Percentiles rank a stretch among this genome's conserved stretches.
These are phyloP conservation scores for Exserohilum rostratum DNA, from an alignment of 2,329 filamentous ascomycete species.

Conservation along the genomic window DNA sequence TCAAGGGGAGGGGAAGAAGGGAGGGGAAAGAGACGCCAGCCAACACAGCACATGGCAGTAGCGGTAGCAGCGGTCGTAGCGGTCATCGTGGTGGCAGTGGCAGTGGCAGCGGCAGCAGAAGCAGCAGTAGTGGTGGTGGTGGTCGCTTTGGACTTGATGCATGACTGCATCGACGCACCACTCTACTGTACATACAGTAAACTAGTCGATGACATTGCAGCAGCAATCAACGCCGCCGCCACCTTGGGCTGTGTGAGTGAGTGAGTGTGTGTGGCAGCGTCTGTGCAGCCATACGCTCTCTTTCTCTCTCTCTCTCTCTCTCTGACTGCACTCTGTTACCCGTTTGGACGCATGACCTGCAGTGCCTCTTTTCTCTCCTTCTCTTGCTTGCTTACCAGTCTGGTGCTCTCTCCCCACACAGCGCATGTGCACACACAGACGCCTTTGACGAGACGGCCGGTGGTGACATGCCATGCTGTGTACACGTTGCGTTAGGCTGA, in stretches of 20 bases:
- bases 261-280: neutral
- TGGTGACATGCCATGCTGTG: constrained; percentile 29
- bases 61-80: too few species aligned
- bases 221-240: neutral
- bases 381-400: constrained; percentile 22
- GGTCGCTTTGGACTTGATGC: constrained; percentile 4
- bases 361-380: neutral
- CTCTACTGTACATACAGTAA: neutral
- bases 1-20: neutral
- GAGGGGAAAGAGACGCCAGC: neutral
- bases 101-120: too few species aligned
- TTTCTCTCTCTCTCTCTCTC: too few species aligned
- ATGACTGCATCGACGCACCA: constrained; percentile 23
- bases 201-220: constrained; percentile 28
- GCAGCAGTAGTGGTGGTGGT: too few species aligned
- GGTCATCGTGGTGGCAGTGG: too few species aligned
- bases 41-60: neutral
- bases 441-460: constrained; percentile 17
- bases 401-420: constrained; percentile 29
- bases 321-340: too few species aligned
- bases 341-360: too few species aligned
- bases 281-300: constrained; percentile 9
- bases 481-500: constrained; percentile 35
- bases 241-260: too few species aligned
- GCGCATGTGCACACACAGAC: too few species aligned